Percentiles rank a stretch among this genome's conserved stretches.
These are phyloP conservation scores for Mycena venus DNA, from an alignment of 768 basidiomycete species.

Conservation along the genomic window DNA sequence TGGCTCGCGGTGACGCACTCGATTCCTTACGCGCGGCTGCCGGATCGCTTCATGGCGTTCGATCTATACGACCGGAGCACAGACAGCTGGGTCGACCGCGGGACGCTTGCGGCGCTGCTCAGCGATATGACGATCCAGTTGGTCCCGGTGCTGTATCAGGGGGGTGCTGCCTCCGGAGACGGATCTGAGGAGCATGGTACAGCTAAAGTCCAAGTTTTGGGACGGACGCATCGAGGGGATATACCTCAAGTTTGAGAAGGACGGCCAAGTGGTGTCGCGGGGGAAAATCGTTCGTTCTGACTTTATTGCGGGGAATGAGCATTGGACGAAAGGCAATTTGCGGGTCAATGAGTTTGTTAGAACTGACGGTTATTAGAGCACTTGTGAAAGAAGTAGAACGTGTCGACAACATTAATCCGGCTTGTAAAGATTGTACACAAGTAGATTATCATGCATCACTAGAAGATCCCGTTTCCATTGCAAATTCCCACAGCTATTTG, in stretches of 20 bases:
- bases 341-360: constrained; percentile 49
- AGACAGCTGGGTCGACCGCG: constrained; percentile 54
- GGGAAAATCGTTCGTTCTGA: constrained; percentile 72
- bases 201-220: constrained; percentile 56
- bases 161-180: constrained; percentile 53
- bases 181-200: constrained; percentile 61
- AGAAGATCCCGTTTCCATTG: neutral
- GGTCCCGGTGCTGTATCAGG: constrained; percentile 61
- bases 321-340: constrained; percentile 64
- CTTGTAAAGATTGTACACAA: neutral
- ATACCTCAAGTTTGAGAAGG: constrained; percentile 67
- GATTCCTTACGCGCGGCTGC: constrained; percentile 67
- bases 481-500: neutral
- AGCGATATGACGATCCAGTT: constrained; percentile 53
- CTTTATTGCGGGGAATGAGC: constrained; percentile 75
- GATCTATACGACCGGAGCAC: constrained; percentile 69
- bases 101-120: constrained; percentile 50
- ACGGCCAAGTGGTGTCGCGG: constrained; percentile 54
- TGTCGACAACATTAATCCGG: too few relatives aligned
- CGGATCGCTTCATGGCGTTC: constrained; percentile 70
- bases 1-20: constrained; percentile 76
- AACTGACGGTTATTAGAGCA: constrained; percentile 5
- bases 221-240: constrained; percentile 68
- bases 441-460: too few relatives aligned
- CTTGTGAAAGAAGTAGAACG: too few relatives aligned